Percentiles rank a stretch among this genome's conserved stretches.
phyloP scores from a whole-genome alignment of 2,329 filamentous ascomycete species.

The Penicillium brevicompactum region DNA sequence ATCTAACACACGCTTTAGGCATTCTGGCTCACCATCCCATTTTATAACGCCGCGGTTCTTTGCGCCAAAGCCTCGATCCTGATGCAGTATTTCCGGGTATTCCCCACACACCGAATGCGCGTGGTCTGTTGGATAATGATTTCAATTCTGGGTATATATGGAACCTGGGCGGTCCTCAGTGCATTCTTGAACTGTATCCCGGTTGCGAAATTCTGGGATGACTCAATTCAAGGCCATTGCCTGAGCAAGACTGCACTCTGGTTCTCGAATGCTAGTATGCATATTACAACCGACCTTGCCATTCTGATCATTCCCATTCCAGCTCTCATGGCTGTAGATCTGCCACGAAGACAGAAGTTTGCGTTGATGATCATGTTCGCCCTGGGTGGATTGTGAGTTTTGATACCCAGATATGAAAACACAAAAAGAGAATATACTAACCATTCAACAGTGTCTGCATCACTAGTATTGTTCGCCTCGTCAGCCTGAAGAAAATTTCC shows the following conservation, averaged over 20 bases:
- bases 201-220: constrained; percentile 40
- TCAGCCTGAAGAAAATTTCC: constrained; percentile 34
- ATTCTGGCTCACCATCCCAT: constrained; percentile 42
- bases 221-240: constrained; percentile 35
- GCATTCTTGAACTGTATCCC: constrained; percentile 41
- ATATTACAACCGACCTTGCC: constrained; percentile 48
- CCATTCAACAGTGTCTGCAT: constrained; percentile 31
- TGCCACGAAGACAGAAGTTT: constrained; percentile 47
- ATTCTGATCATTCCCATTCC: constrained; percentile 51
- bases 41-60: constrained; percentile 41
- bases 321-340: constrained; percentile 41
- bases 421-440: not conserved
- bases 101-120: constrained; percentile 39
- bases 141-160: constrained; percentile 35
- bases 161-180: constrained; percentile 39
- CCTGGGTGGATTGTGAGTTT: constrained; percentile 39
- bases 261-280: constrained; percentile 48
- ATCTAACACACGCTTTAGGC: constrained; percentile 25
- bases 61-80: constrained; percentile 52
- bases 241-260: constrained; percentile 44
- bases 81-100: constrained; percentile 53
- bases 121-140: constrained; percentile 43
- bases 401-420: not conserved
- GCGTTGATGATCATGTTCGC: constrained; percentile 47
- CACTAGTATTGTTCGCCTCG: constrained; percentile 38